Evolutionary conservation across 768 basidiomycete genomes (phyloP).

Genomic region (Mycena galericulata): DNA sequence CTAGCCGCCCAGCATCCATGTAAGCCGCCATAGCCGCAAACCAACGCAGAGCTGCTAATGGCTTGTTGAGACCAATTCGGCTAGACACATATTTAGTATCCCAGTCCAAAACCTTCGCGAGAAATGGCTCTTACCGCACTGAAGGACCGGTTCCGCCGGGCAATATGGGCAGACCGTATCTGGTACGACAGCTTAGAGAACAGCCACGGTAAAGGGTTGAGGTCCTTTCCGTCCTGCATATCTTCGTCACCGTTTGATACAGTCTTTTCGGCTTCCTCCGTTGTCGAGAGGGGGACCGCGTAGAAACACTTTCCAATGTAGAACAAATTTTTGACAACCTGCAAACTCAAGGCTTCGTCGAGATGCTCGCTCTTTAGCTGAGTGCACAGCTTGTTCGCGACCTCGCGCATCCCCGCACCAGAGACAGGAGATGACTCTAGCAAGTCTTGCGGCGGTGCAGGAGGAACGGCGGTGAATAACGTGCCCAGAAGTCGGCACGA

Average conservation of each 20-base stretch:
- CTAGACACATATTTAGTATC: slow-evolving; percentile 52
- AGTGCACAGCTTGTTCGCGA: slow-evolving; percentile 77
- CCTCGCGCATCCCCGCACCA: slow-evolving; percentile 66
- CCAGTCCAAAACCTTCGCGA: not conserved
- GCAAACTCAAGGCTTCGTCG: slow-evolving; percentile 78
- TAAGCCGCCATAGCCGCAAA: slow-evolving; percentile 91
- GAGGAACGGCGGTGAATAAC: slow-evolving; percentile 69
- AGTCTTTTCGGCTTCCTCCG: slow-evolving; percentile 41
- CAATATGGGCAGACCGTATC: slow-evolving; percentile 79
- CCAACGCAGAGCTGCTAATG: slow-evolving; percentile 86
- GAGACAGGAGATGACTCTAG: slow-evolving; percentile 62
- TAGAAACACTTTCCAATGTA: slow-evolving; percentile 91
- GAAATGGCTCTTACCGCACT: slow-evolving; percentile 53
- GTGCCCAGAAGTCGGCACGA: slow-evolving; percentile 81
- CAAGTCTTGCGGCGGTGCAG: slow-evolving; percentile 51
- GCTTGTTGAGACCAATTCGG: slow-evolving; percentile 86
- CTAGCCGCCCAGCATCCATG: slow-evolving; percentile 69
- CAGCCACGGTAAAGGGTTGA: slow-evolving; percentile 85
- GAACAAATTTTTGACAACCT: slow-evolving; percentile 93
- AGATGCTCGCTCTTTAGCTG: slow-evolving; percentile 88
- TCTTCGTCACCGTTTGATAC: slow-evolving; percentile 42
- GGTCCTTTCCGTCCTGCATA: slow-evolving; percentile 43
- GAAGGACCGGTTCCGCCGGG: slow-evolving; percentile 66
- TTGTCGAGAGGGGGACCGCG: slow-evolving; percentile 47
- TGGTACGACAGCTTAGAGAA: slow-evolving; percentile 96